Percentiles rank a stretch among this genome's conserved stretches.
These are phyloP conservation scores for cucumber (Cucumis sativus) DNA, from an alignment of 306 rosid genomes.

Conservation along the genomic window DNA sequence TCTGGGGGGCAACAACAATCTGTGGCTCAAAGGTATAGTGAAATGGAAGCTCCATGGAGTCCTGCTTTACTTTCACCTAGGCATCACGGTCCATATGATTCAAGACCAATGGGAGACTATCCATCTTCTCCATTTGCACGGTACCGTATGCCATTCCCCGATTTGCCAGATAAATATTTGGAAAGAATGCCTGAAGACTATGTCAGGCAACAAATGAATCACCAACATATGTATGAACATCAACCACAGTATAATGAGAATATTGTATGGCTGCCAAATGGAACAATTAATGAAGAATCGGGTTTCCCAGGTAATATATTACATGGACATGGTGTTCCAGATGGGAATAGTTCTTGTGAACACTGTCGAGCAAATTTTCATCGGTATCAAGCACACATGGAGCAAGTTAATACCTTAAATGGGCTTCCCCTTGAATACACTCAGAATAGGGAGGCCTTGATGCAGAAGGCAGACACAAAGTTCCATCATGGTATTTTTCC, in stretches of 20 bases:
- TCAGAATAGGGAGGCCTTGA: slow-evolving; percentile 42
- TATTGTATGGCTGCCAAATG: slow-evolving; percentile 49
- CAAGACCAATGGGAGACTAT: slow-evolving; percentile 52
- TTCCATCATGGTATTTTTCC: slow-evolving; percentile 49
- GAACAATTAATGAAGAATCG: slow-evolving; percentile 45
- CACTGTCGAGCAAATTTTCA: slow-evolving; percentile 58
- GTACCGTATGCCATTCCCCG: slow-evolving; percentile 49
- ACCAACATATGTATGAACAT: slow-evolving; percentile 55
- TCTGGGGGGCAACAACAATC: slow-evolving; percentile 56
- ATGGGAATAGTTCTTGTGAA: slow-evolving; percentile 69
- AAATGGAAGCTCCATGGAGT: slow-evolving; percentile 78
- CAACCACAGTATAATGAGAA: slow-evolving; percentile 74
- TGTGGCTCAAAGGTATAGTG: slow-evolving; percentile 56
- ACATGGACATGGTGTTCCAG: slow-evolving; percentile 42
- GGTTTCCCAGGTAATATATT: slow-evolving; percentile 59
- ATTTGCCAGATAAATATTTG: slow-evolving; percentile 43
- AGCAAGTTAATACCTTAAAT: slow-evolving; percentile 42
- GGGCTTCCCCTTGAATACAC: slow-evolving; percentile 59
- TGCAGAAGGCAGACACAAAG: slow-evolving; percentile 52
- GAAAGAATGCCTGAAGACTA: slow-evolving; percentile 80
- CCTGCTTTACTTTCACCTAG: slow-evolving; percentile 87
- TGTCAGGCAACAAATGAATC: slow-evolving; percentile 45
- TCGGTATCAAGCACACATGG: slow-evolving; percentile 49
- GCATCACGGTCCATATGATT: slow-evolving; percentile 56
- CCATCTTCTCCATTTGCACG: slow-evolving; percentile 78